A percentile compares a stretch with the other conserved stretches of the same genome.
phyloP scores from a whole-genome alignment of 2,329 filamentous ascomycete species.

The Claviceps quebecensis region DNA sequence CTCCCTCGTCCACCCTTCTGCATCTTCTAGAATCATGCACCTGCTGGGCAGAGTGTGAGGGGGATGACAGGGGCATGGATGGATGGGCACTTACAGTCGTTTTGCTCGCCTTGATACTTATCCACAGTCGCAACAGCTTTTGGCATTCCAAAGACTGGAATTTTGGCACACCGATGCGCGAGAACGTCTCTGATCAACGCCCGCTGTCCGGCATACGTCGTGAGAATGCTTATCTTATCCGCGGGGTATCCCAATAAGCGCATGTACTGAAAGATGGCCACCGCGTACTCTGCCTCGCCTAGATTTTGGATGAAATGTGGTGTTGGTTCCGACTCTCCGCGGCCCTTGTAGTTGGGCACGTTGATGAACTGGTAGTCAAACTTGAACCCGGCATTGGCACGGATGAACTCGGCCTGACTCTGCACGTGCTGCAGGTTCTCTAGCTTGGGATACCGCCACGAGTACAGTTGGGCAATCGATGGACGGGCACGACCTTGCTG shows the following conservation, averaged over 20 bases:
- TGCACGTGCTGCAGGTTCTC: slow-evolving; percentile 67
- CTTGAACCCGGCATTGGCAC: slow-evolving; percentile 80
- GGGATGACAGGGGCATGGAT: not conserved
- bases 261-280: slow-evolving; percentile 96
- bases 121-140: slow-evolving; percentile 88
- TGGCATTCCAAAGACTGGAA: slow-evolving; percentile 75
- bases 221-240: slow-evolving; percentile 69
- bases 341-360: slow-evolving; percentile 82
- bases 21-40: no score
- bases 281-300: slow-evolving; percentile 92
- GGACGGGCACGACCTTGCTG: slow-evolving; percentile 85
- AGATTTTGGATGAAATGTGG: slow-evolving; percentile 95
- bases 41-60: not conserved
- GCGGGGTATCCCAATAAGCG: slow-evolving; percentile 84
- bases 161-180: slow-evolving; percentile 66
- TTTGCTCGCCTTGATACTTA: slow-evolving; percentile 98
- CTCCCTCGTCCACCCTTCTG: no score
- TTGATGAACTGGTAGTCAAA: slow-evolving; percentile 96
- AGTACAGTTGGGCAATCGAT: slow-evolving; percentile 77
- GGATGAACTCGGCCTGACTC: slow-evolving; percentile 53
- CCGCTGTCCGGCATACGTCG: slow-evolving; percentile 85
- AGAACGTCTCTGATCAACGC: slow-evolving; percentile 83
- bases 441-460: slow-evolving; percentile 78
- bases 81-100: slow-evolving; percentile 62
- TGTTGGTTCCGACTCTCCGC: slow-evolving; percentile 75